Evolutionary conservation across 2,329 filamentous ascomycete genomes (phyloP).

Genomic region (Chaetomium strumarium): DNA sequence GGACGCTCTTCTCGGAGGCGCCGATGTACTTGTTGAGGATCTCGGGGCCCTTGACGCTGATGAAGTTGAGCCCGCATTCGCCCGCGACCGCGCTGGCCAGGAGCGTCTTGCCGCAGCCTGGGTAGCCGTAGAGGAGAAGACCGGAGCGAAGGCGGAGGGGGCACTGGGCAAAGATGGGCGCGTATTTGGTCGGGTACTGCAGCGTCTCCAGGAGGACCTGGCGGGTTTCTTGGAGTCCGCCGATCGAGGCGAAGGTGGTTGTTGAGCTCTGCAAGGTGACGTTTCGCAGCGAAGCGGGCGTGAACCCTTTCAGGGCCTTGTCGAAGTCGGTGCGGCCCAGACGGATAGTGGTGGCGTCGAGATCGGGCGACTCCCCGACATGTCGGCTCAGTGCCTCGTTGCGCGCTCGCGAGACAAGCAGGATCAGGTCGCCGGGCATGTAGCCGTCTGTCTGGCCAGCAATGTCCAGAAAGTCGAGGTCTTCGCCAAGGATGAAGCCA

Average conservation of each 20-base stretch:
- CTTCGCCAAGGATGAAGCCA: conserved; percentile 67
- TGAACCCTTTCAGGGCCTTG: conserved; percentile 82
- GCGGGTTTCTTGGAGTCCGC: conserved; percentile 78
- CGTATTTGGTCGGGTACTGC: conserved; percentile 96
- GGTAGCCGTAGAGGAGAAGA: conserved; percentile 87
- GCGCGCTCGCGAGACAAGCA: conserved; percentile 79
- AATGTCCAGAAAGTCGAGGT: conserved; percentile 86
- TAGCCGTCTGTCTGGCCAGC: conserved; percentile 95
- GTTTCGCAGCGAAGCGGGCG: conserved; percentile 87
- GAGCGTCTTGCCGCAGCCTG: conserved; percentile 93
- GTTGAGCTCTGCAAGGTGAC: conserved; percentile 90
- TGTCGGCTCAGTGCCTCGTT: conserved; percentile 89
- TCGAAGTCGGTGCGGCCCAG: conserved; percentile 74
- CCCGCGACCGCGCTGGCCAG: conserved; percentile 95
- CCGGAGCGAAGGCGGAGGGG: conserved; percentile 91
- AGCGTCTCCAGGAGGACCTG: conserved; percentile 91
- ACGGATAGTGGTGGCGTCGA: conserved; percentile 43
- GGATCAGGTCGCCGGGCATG: conserved; percentile 88
- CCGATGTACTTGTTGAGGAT: conserved; percentile 99
- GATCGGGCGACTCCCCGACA: conserved; percentile 42
- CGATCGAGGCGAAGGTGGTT: conserved; percentile 87
- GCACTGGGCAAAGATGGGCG: conserved; percentile 94
- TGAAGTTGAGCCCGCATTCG: conserved; percentile 97
- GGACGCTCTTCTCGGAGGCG: conserved; percentile 90
- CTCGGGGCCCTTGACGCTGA: conserved; percentile 95